Evolutionary conservation across 208 protist genomes (phyloP).

Genomic region (Leishmania guyanensis): DNA sequence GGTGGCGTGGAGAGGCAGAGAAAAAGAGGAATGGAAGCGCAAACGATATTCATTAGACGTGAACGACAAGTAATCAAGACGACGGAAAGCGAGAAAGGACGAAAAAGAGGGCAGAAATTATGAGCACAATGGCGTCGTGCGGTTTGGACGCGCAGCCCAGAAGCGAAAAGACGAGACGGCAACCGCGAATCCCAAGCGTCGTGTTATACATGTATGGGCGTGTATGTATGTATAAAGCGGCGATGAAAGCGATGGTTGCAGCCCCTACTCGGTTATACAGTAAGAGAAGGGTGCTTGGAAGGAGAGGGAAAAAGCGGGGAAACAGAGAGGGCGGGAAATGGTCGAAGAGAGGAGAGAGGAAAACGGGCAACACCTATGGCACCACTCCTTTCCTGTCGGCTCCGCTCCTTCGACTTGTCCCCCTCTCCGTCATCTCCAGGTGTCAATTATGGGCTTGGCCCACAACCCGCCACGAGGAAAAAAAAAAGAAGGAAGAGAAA

Average conservation of each 20-base stretch:
- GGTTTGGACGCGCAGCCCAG: neutral
- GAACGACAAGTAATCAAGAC: neutral
- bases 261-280: neutral
- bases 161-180: neutral
- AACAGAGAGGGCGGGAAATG: neutral
- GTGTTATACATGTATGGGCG: too few relatives aligned
- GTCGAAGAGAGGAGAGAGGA: neutral
- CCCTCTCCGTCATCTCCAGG: neutral
- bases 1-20: neutral
- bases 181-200: neutral
- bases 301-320: neutral
- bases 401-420: neutral
- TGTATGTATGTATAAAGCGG: neutral
- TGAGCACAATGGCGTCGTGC: neutral
- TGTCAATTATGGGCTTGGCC: slow-evolving; percentile 10
- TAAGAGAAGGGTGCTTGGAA: neutral
- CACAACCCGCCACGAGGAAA: slow-evolving; percentile 15
- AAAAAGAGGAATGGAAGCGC: neutral
- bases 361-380: neutral
- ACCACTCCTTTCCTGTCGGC: neutral
- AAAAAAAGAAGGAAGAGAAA: slow-evolving; percentile 7
- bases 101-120: neutral
- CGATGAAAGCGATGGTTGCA: neutral
- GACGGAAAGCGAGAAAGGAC: neutral
- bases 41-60: neutral